Conservation (phyloP, 2,329 filamentous ascomycete genomes). For the Fusarium luffae region DNA sequence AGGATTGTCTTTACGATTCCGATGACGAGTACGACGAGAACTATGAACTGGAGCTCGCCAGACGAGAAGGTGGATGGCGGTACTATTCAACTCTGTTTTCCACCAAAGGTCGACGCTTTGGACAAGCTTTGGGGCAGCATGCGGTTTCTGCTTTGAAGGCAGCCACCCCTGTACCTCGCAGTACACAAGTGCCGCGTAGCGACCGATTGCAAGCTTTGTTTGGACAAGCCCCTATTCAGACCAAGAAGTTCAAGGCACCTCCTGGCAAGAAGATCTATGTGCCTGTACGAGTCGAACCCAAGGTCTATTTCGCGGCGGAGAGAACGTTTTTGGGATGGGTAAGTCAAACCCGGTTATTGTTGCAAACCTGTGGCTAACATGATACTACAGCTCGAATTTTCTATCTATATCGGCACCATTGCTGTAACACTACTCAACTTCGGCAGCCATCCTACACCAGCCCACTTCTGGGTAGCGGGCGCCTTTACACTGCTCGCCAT, state of each 20-base stretch:
- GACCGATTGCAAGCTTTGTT: slow-evolving; percentile 65
- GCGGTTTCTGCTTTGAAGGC: slow-evolving; percentile 59
- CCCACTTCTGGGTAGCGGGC: slow-evolving; percentile 76
- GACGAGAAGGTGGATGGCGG: slow-evolving; percentile 77
- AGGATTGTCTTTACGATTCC: slow-evolving; percentile 93
- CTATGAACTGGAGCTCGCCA: slow-evolving; percentile 81
- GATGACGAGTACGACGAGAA: slow-evolving; percentile 79
- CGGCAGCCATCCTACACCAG: slow-evolving; percentile 64
- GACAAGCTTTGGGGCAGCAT: slow-evolving; percentile 56
- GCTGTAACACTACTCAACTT: slow-evolving; percentile 88
- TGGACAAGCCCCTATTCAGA: slow-evolving; percentile 65
- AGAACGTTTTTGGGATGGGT: slow-evolving; percentile 96
- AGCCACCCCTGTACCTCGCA: slow-evolving; percentile 66
- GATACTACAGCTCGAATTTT: slow-evolving; percentile 82
- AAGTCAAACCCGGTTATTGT: slow-evolving; percentile 50
- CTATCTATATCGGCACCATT: slow-evolving; percentile 91
- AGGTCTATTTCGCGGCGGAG: slow-evolving; percentile 97
- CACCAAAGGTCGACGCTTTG: slow-evolving; percentile 57
- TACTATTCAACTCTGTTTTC: slow-evolving; percentile 73
- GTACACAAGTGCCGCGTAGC: slow-evolving; percentile 67
- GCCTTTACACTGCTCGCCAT: slow-evolving; percentile 86
- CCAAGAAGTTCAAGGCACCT: slow-evolving; percentile 75
- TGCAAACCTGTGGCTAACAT: slow-evolving; percentile 2
- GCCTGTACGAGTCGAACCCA: slow-evolving; percentile 93
- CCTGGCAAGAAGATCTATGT: slow-evolving; percentile 94